Conservation (phyloP, 2,329 filamentous ascomycete genomes). For the Diaporthe sp. region DNA sequence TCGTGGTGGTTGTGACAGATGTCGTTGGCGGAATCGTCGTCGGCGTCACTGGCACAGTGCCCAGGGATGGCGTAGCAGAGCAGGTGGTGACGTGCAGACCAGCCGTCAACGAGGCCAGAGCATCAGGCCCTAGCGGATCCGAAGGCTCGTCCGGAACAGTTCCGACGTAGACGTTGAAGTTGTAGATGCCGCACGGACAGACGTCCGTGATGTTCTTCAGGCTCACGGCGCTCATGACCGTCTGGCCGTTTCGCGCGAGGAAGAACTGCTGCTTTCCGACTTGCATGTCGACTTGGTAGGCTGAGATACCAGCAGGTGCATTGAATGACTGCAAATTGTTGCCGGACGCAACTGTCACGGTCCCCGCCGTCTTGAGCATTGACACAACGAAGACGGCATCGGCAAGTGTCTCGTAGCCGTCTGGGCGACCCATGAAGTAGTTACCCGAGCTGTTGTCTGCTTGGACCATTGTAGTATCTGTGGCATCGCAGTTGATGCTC, state of each 20-base stretch:
- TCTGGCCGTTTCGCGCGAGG: conserved; percentile 56
- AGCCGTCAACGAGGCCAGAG: conserved; percentile 47
- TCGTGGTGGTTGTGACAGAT: neutral
- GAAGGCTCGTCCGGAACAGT: conserved; percentile 57
- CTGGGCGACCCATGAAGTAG: conserved; percentile 65
- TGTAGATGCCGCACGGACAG: conserved; percentile 68
- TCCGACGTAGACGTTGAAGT: conserved; percentile 70
- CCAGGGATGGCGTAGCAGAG: conserved; percentile 42
- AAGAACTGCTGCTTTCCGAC: conserved; percentile 62
- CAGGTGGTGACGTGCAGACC: conserved; percentile 50
- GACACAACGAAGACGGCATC: conserved; percentile 68
- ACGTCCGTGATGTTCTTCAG: conserved; percentile 63
- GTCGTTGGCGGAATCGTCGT: conserved; percentile 44
- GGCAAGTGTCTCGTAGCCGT: conserved; percentile 63
- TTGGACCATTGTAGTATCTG: conserved; percentile 63
- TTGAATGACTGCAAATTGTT: conserved; percentile 57
- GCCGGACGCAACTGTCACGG: conserved; percentile 61
- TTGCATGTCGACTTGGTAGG: conserved; percentile 61
- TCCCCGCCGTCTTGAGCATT: conserved; percentile 60
- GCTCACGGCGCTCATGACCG: conserved; percentile 61
- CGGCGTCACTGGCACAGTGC: conserved; percentile 31
- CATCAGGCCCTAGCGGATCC: conserved; percentile 55
- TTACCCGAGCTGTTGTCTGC: conserved; percentile 63
- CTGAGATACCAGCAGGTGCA: conserved; percentile 61
- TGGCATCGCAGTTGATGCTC: conserved; percentile 62